phyloP scores from a whole-genome alignment of 129 eudicot genomes.

The Artemisia tridentata region DNA sequence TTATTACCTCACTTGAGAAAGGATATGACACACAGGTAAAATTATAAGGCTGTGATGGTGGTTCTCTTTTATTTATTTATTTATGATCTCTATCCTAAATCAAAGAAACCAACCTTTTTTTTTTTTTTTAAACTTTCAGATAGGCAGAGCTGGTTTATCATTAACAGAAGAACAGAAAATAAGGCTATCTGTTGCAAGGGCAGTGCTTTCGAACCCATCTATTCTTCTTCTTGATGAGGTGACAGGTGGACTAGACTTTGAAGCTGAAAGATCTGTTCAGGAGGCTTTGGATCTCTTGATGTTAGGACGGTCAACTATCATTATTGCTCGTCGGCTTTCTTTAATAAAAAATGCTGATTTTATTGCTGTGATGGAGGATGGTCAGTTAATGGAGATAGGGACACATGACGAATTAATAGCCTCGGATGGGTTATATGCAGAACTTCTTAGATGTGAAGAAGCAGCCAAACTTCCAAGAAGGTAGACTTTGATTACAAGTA shows the following conservation, averaged over 20 bases:
- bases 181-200: conserved; percentile 88
- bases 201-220: conserved; percentile 86
- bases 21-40: conserved; percentile 96
- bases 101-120: too few relatives aligned
- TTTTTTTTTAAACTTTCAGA: conserved; percentile 38
- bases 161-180: conserved; percentile 94
- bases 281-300: conserved; percentile 92
- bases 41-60: neutral
- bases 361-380: conserved; percentile 97
- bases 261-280: conserved; percentile 96
- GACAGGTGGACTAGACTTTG: conserved; percentile 98
- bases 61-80: neutral
- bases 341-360: conserved; percentile 87
- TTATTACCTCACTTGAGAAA: conserved; percentile 79
- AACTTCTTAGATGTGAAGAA: conserved; percentile 93
- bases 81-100: neutral
- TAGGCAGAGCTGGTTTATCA: conserved; percentile 77
- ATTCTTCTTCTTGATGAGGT: conserved; percentile 96
- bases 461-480: conserved; percentile 98
- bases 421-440: conserved; percentile 90
- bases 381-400: conserved; percentile 91
- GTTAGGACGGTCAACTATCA: conserved; percentile 89
- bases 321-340: conserved; percentile 86
- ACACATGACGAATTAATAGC: conserved; percentile 85
- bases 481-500: conserved; percentile 31